phyloP scores from a whole-genome alignment of 495 filamentous ascomycete species.

The Lasiosphaeris hirsuta region DNA sequence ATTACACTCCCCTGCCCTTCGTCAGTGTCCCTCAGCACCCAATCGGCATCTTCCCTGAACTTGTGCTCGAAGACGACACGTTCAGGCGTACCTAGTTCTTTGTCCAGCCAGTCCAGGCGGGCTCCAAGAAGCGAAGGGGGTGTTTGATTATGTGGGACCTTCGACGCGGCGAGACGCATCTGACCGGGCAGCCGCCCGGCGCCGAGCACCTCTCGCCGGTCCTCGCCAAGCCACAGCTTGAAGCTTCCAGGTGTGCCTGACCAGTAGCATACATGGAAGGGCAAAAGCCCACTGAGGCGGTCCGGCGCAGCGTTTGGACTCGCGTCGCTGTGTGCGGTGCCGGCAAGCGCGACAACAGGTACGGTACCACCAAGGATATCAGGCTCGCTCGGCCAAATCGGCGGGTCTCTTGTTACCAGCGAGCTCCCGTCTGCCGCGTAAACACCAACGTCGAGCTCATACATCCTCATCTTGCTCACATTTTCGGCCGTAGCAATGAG shows the following conservation, averaged over 20 bases:
- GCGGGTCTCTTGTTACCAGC: constrained; percentile 15
- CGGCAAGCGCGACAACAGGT: constrained; percentile 30
- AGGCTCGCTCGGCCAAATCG: constrained; percentile 20
- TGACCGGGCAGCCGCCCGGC: constrained; percentile 39
- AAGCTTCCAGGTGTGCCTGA: constrained; percentile 37
- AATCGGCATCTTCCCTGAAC: constrained; percentile 6
- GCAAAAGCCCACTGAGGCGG: constrained; percentile 43
- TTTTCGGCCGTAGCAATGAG: constrained; percentile 24
- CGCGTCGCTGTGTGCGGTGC: background rate
- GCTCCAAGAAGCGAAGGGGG: too few species aligned
- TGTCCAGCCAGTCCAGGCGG: background rate
- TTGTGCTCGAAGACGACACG: constrained; percentile 25
- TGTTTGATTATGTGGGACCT: too few species aligned
- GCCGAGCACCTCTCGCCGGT: constrained; percentile 45
- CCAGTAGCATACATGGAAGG: constrained; percentile 41
- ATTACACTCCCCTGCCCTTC: constrained; percentile 2
- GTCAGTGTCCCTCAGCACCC: constrained; percentile 17
- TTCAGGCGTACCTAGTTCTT: constrained; percentile 5
- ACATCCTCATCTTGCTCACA: constrained; percentile 20
- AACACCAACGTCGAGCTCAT: constrained; percentile 42
- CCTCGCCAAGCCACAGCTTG: constrained; percentile 40
- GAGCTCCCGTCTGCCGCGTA: constrained; percentile 13
- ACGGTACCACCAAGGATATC: constrained; percentile 23
- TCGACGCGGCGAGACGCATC: constrained; percentile 18
- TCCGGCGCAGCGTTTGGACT: constrained; percentile 3